Evolutionary conservation across 2,329 filamentous ascomycete species (phyloP).

Genomic region (Claviceps capensis): DNA sequence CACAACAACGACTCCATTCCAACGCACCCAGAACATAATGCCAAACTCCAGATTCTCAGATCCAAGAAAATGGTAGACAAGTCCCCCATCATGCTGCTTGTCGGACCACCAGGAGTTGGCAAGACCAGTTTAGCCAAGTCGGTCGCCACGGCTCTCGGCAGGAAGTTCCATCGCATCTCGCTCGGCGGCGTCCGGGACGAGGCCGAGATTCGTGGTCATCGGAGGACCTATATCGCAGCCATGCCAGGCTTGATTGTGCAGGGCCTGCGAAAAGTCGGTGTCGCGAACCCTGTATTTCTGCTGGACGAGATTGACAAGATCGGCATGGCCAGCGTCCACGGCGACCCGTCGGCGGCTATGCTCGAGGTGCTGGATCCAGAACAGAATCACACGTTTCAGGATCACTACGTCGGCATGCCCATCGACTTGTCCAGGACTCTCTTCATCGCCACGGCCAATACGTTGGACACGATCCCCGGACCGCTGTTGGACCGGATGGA

Average conservation of each 20-base stretch:
- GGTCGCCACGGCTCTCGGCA: constrained; percentile 77
- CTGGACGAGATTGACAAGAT: constrained; percentile 98
- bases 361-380: constrained; percentile 94
- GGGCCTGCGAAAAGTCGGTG: constrained; percentile 87
- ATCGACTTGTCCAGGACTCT: constrained; percentile 93
- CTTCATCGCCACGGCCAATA: constrained; percentile 96
- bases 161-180: constrained; percentile 95
- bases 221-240: constrained; percentile 93
- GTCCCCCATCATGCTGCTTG: constrained; percentile 85
- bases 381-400: constrained; percentile 87
- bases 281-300: constrained; percentile 87
- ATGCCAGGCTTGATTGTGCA: constrained; percentile 95
- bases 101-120: constrained; percentile 85
- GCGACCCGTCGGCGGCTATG: constrained; percentile 94
- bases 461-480: constrained; percentile 85
- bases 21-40: constrained; percentile 22
- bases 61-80: constrained; percentile 83
- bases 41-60: constrained; percentile 63
- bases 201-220: constrained; percentile 89
- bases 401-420: constrained; percentile 92
- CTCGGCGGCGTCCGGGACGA: constrained; percentile 92
- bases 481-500: constrained; percentile 95
- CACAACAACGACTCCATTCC: neutral
- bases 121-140: constrained; percentile 94
- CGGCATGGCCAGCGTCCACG: constrained; percentile 79